Conservation (phyloP, 768 basidiomycete genomes). For the Tricholoma terreum region DNA sequence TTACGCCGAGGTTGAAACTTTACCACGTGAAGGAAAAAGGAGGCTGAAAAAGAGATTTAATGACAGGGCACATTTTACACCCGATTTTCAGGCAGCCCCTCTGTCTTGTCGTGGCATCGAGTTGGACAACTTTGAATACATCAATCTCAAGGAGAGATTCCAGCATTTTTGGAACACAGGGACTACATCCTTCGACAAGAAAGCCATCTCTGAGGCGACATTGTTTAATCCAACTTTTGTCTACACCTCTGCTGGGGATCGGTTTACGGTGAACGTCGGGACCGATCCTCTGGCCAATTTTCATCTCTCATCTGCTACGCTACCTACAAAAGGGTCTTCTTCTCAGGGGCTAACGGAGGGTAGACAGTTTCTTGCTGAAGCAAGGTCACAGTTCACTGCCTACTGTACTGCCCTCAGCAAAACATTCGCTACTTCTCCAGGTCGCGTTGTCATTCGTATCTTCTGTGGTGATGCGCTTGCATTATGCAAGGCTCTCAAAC, state of each 20-base stretch:
- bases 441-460: neutral
- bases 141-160: neutral
- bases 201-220: neutral
- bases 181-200: neutral
- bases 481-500: neutral
- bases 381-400: neutral
- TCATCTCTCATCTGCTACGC: neutral
- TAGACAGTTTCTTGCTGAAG: neutral
- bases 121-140: neutral
- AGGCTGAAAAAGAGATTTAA: neutral
- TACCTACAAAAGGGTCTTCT: neutral
- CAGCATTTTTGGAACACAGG: neutral
- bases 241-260: neutral
- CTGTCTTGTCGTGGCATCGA: neutral
- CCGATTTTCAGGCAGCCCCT: neutral
- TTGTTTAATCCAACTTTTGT: neutral
- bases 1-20: neutral
- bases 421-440: neutral
- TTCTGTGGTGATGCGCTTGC: neutral
- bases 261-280: neutral
- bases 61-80: neutral
- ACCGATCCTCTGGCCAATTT: neutral
- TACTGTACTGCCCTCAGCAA: neutral
- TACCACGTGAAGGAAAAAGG: neutral
- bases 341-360: neutral